A percentile compares a stretch with the other conserved stretches of the same genome.
Conservation (phyloP, 371 early-diverging fungal genomes). For the Mucor lusitanicus region DNA sequence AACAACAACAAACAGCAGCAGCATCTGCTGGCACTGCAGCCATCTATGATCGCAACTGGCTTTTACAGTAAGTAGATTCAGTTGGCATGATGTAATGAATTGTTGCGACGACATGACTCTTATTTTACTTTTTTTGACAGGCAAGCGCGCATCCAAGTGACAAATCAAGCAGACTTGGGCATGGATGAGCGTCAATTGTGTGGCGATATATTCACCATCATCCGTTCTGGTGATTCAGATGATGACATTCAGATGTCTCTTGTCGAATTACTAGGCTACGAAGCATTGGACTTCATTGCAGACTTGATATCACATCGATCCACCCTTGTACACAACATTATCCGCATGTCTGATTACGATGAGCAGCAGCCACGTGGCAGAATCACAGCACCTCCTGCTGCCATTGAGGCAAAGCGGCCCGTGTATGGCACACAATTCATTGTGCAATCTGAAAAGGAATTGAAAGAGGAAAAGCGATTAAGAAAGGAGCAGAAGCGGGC, state of each 20-base stretch:
- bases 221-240: conserved; percentile 58
- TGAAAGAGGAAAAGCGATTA: conserved; percentile 58
- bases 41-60: conserved; percentile 53
- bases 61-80: conserved; percentile 36
- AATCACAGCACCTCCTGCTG: conserved; percentile 9
- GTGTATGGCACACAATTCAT: conserved; percentile 68
- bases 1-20: too few species aligned
- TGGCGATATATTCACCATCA: conserved; percentile 53
- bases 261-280: conserved; percentile 79
- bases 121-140: conserved; percentile 18
- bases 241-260: conserved; percentile 66
- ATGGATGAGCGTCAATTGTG: conserved; percentile 49
- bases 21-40: not conserved
- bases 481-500: conserved; percentile 75
- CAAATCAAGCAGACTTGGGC: conserved; percentile 4
- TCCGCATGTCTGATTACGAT: conserved; percentile 39
- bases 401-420: conserved; percentile 31
- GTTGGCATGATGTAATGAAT: not conserved
- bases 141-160: conserved; percentile 31
- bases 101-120: not conserved
- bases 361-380: conserved; percentile 18
- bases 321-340: conserved; percentile 53
- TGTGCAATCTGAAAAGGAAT: conserved; percentile 74
- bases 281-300: conserved; percentile 70
- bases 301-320: conserved; percentile 51